Evolutionary conservation across 2,329 filamentous ascomycete species (phyloP).

Genomic region (Pyricularia pennisetigena): DNA sequence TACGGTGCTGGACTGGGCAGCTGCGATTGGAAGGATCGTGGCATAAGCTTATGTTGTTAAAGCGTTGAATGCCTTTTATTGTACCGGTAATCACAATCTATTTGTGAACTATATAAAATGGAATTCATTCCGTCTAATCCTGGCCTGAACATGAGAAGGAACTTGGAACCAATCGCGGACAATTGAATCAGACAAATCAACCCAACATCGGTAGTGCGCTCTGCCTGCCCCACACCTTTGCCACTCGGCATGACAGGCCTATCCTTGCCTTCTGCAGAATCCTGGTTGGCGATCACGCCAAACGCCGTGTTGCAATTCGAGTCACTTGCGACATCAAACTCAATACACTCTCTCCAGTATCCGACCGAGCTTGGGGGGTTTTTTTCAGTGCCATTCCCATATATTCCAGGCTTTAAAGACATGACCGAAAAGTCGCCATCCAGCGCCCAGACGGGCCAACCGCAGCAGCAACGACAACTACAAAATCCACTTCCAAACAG

Average conservation of each 20-base stretch:
- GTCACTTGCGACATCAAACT: not conserved
- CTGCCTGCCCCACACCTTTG: not conserved
- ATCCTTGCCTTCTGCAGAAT: not conserved
- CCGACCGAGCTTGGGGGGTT: not conserved
- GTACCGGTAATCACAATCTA: too few relatives aligned
- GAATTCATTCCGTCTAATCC: too few relatives aligned
- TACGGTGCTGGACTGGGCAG: slow-evolving; percentile 12
- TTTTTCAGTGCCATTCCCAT: not conserved
- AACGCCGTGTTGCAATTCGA: not conserved
- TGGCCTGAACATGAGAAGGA: too few relatives aligned
- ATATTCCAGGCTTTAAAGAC: not conserved
- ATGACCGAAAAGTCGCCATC: not conserved
- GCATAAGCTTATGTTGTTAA: not conserved
- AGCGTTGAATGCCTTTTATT: not conserved
- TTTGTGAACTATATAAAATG: too few relatives aligned
- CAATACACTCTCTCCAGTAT: not conserved
- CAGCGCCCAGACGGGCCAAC: not conserved
- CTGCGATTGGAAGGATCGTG: not conserved
- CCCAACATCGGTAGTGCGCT: not conserved
- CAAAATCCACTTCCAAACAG: not conserved
- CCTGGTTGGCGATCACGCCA: not conserved
- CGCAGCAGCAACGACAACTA: not conserved
- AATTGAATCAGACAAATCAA: not conserved
- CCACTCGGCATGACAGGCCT: not conserved
- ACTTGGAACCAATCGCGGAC: not conserved